phyloP scores from a whole-genome alignment of 192 early-diverging fungal species.

The Chytriomyces sp. region DNA sequence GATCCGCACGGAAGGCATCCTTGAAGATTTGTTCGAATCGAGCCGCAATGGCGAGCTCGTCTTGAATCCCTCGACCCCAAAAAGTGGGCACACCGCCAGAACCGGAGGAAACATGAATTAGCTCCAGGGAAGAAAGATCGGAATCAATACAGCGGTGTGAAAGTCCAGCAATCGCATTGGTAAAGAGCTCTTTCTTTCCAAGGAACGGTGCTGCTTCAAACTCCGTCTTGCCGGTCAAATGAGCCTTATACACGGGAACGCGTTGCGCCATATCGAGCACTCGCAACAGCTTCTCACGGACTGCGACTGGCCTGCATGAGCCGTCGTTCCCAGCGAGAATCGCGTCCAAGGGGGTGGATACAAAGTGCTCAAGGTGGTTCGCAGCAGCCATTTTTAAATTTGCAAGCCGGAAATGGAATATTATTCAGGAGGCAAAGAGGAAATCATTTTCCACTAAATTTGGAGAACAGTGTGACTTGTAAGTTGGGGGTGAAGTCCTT shows the following conservation, averaged over 20 bases:
- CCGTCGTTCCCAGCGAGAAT: too few species aligned
- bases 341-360: too few species aligned
- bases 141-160: background rate
- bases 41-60: slow-evolving; percentile 19
- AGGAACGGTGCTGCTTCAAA: background rate
- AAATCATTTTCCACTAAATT: background rate
- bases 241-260: too few species aligned
- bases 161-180: too few species aligned
- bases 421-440: too few species aligned
- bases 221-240: too few species aligned
- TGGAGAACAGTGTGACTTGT: background rate
- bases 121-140: slow-evolving; percentile 1
- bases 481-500: background rate
- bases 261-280: too few species aligned
- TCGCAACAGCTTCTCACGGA: too few species aligned
- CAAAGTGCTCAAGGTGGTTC: too few species aligned
- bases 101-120: slow-evolving; percentile 27
- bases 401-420: too few species aligned
- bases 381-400: too few species aligned
- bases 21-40: slow-evolving; percentile 30
- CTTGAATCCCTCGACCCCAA: slow-evolving; percentile 6
- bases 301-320: too few species aligned
- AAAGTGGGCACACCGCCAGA: slow-evolving; percentile 28
- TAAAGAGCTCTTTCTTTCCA: background rate
- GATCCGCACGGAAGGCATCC: slow-evolving; percentile 22